Evolutionary conservation across 805 yeast species (phyloP).

Genomic region (Trichomonascus vanleenenianus): DNA sequence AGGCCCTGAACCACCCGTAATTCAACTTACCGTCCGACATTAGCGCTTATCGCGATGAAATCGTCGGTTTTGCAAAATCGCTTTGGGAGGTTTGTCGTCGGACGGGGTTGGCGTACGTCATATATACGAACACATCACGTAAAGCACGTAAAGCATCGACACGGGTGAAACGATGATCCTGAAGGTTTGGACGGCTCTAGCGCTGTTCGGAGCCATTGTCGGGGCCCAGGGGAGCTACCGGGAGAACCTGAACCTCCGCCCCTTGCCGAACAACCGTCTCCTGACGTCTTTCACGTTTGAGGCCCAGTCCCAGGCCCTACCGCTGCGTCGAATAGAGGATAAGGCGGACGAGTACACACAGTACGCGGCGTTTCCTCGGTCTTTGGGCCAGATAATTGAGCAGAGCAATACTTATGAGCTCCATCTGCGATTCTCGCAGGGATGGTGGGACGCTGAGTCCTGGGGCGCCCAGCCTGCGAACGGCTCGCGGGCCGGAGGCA

Average conservation of each 20-base stretch:
- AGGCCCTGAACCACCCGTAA: no score
- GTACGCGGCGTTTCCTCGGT: slow-evolving; percentile 56
- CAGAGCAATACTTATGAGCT: slow-evolving; percentile 62
- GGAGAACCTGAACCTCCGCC: slow-evolving; percentile 57
- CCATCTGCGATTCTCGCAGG: slow-evolving; percentile 83
- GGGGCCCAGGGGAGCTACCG: slow-evolving; percentile 32
- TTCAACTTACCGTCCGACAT: no score
- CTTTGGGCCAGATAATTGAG: slow-evolving; percentile 69
- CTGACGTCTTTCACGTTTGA: slow-evolving; percentile 66
- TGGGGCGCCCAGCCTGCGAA: slow-evolving; percentile 79
- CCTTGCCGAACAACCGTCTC: slow-evolving; percentile 65
- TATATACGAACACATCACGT: no score
- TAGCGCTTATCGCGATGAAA: no score
- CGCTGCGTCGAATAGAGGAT: slow-evolving; percentile 1
- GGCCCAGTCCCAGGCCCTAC: slow-evolving; percentile 43
- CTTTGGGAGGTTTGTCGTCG: no score
- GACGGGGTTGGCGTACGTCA: no score
- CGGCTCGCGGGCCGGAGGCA: slow-evolving; percentile 78
- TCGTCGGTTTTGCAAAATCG: no score
- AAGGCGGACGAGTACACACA: slow-evolving; percentile 10
- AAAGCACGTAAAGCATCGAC: no score
- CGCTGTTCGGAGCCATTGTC: background rate
- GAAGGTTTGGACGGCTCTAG: no score
- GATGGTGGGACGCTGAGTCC: slow-evolving; percentile 84
- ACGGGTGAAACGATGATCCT: no score